Conservation (phyloP, 2,329 filamentous ascomycete genomes). For the Cryphonectria carpinicola region DNA sequence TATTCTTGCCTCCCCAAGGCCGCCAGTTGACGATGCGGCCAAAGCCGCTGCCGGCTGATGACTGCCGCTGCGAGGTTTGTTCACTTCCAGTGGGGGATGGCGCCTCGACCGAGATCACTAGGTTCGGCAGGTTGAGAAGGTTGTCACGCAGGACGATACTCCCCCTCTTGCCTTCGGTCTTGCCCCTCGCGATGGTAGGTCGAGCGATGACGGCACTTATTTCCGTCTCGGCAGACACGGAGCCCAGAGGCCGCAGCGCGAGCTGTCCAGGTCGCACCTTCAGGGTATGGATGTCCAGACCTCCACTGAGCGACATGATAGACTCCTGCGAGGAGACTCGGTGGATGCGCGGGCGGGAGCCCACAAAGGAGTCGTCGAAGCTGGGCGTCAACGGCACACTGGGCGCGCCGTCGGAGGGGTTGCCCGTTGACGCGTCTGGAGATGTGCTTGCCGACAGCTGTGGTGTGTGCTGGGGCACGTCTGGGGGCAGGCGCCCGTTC, state of each 20-base stretch:
- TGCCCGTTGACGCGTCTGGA: slow-evolving; percentile 42
- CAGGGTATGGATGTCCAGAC: slow-evolving; percentile 87
- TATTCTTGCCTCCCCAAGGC: slow-evolving; percentile 44
- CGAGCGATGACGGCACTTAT: slow-evolving; percentile 63
- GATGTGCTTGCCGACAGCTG: slow-evolving; percentile 36
- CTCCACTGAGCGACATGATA: slow-evolving; percentile 82
- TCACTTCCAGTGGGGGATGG: not conserved
- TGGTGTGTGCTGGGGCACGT: slow-evolving; percentile 37
- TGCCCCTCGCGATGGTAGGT: slow-evolving; percentile 55
- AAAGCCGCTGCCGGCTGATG: slow-evolving; percentile 35
- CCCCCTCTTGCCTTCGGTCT: slow-evolving; percentile 49
- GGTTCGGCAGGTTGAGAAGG: slow-evolving; percentile 45
- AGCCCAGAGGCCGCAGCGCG: slow-evolving; percentile 58
- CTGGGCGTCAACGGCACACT: slow-evolving; percentile 20
- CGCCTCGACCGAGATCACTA: slow-evolving; percentile 32
- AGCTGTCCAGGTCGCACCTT: slow-evolving; percentile 77
- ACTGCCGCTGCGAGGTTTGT: slow-evolving; percentile 26
- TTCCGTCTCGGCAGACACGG: slow-evolving; percentile 57
- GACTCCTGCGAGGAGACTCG: slow-evolving; percentile 82
- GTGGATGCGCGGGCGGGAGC: slow-evolving; percentile 40
- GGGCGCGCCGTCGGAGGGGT: slow-evolving; percentile 32
- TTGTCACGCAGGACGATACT: slow-evolving; percentile 63
- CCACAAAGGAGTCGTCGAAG: slow-evolving; percentile 35
- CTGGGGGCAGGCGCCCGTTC: slow-evolving; percentile 36
- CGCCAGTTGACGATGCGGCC: slow-evolving; percentile 55